phyloP scores from a whole-genome alignment of 768 basidiomycete genomes.

The Daedaleopsis sinensis region DNA sequence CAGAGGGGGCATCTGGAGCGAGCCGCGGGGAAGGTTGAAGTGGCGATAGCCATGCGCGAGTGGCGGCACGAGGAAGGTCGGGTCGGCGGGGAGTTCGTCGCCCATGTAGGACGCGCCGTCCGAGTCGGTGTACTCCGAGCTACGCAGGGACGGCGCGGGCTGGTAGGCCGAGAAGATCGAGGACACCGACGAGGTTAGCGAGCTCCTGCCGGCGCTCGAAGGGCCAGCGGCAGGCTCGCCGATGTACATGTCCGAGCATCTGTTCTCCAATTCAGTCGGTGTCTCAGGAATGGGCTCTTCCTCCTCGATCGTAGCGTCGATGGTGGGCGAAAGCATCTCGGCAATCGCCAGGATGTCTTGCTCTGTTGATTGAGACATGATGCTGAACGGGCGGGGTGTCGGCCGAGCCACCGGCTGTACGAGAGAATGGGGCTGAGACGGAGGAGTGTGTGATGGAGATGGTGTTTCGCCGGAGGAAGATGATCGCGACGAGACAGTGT shows the following conservation, averaged over 20 bases:
- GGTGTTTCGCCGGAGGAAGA: neutral
- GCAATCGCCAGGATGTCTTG: conserved; percentile 53
- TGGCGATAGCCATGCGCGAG: conserved; percentile 22
- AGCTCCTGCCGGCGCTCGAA: conserved; percentile 4
- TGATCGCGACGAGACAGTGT: neutral
- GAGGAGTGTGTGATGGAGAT: conserved; percentile 1
- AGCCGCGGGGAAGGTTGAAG: conserved; percentile 38
- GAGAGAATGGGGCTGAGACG: too few relatives aligned
- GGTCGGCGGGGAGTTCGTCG: conserved; percentile 32
- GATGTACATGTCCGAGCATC: conserved; percentile 7
- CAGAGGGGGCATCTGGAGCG: conserved; percentile 35
- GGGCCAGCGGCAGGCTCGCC: conserved; percentile 6
- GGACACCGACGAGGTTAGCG: conserved; percentile 10
- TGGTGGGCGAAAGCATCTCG: conserved; percentile 45
- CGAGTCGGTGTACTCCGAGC: conserved; percentile 29
- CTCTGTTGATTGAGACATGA: conserved; percentile 52
- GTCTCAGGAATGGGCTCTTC: conserved; percentile 31
- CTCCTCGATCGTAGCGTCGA: conserved; percentile 27
- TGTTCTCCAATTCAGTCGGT: conserved; percentile 4
- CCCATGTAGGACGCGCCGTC: conserved; percentile 39
- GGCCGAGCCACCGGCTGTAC: conserved; percentile 1
- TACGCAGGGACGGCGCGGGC: neutral
- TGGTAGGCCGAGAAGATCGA: conserved; percentile 15
- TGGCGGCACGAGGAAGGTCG: conserved; percentile 26
- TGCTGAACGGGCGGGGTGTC: conserved; percentile 41